phyloP scores from a whole-genome alignment of 2,329 filamentous ascomycete genomes.

The Penicillium sp. region DNA sequence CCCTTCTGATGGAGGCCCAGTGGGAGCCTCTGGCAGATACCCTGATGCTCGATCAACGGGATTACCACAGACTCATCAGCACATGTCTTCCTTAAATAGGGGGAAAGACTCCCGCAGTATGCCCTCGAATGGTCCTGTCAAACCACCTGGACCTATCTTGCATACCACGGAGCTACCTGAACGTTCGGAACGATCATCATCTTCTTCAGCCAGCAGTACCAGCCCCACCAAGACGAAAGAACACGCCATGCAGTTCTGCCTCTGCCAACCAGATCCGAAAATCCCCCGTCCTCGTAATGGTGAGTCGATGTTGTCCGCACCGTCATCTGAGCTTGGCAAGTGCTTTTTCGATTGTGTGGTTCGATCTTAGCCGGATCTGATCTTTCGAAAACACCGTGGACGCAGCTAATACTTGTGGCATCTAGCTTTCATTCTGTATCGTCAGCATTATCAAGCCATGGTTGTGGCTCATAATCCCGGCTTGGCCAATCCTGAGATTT shows the following conservation, averaged over 20 bases:
- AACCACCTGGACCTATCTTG: constrained; percentile 17
- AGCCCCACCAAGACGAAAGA: constrained; percentile 41
- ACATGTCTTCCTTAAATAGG: constrained; percentile 26
- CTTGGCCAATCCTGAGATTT: constrained; percentile 90
- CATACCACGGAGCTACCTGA: constrained; percentile 26
- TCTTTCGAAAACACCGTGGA: not conserved
- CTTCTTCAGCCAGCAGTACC: constrained; percentile 27
- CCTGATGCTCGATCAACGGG: constrained; percentile 16
- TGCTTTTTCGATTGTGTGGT: constrained; percentile 21
- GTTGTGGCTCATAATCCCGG: constrained; percentile 82
- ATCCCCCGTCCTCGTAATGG: constrained; percentile 68
- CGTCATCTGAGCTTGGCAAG: constrained; percentile 22
- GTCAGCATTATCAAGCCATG: constrained; percentile 81
- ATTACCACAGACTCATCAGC: constrained; percentile 26
- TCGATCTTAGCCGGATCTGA: not conserved
- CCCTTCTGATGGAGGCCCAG: constrained; percentile 12
- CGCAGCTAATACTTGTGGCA: not conserved
- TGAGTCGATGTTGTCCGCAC: constrained; percentile 43
- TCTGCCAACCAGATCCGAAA: constrained; percentile 68
- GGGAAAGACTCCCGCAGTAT: constrained; percentile 16
- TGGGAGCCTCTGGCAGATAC: constrained; percentile 21
- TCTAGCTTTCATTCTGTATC: constrained; percentile 93
- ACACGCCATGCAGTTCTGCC: constrained; percentile 55
- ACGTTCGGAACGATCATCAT: constrained; percentile 31
- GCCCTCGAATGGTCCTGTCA: constrained; percentile 14